Evolutionary conservation across 805 yeast species (phyloP).

Genomic region (Saccharomycopsis vini): DNA sequence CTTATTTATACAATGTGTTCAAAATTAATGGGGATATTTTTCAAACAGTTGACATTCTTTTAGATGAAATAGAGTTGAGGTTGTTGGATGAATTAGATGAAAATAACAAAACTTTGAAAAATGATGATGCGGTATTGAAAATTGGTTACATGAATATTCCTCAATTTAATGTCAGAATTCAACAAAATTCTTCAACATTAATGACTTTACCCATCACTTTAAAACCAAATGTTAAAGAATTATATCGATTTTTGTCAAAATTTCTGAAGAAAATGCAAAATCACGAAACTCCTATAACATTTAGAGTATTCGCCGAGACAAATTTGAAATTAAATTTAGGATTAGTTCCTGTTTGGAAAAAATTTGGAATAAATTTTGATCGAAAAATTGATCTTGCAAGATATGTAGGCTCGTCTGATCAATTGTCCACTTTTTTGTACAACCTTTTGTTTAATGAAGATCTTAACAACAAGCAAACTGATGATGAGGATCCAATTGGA

Average conservation of each 20-base stretch:
- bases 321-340: conserved; percentile 7
- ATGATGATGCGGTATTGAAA: conserved; percentile 1
- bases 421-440: no score
- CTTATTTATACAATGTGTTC: conserved; percentile 3
- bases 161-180: conserved; percentile 8
- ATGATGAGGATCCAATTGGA: no score
- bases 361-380: conserved; percentile 4
- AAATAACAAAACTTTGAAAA: neutral
- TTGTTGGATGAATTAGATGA: conserved; percentile 1
- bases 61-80: conserved; percentile 6
- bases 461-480: no score
- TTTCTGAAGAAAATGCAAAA: conserved; percentile 15
- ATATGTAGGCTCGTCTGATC: no score
- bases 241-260: conserved; percentile 11
- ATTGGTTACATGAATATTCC: conserved; percentile 13
- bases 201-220: conserved; percentile 9
- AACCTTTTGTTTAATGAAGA: no score
- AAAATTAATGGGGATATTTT: neutral
- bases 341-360: conserved; percentile 10
- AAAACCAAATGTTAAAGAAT: conserved; percentile 9
- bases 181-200: neutral
- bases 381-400: conserved; percentile 7
- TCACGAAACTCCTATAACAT: conserved; percentile 2
- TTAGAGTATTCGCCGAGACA: conserved; percentile 7
- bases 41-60: conserved; percentile 7